phyloP scores from a whole-genome alignment of 192 early-diverging fungal species.

The Chytriomyces sp. region DNA sequence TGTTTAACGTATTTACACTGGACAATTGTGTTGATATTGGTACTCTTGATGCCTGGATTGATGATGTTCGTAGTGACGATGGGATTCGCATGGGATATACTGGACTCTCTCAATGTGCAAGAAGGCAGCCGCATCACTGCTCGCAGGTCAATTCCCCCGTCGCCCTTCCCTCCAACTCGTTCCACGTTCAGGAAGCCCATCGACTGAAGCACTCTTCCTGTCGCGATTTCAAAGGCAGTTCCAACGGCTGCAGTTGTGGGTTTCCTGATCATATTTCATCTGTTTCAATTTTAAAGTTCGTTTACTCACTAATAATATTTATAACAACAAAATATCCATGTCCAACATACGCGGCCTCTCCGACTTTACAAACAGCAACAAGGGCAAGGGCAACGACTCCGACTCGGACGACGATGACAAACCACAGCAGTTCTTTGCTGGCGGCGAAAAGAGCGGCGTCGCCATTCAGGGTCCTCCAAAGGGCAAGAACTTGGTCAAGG shows the following conservation, averaged over 20 bases:
- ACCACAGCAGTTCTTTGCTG: constrained; percentile 77
- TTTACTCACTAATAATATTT: no score
- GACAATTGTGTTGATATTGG: neutral
- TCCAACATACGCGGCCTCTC: constrained; percentile 19
- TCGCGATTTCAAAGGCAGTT: neutral
- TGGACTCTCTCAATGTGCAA: neutral
- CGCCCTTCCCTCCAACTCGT: neutral
- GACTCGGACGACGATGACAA: constrained; percentile 31
- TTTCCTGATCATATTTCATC: neutral
- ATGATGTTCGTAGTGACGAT: no score
- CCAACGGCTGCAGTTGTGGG: neutral
- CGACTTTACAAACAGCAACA: constrained; percentile 17
- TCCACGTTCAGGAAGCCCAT: neutral
- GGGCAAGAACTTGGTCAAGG: constrained; percentile 66
- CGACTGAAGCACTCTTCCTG: neutral
- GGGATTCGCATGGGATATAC: no score
- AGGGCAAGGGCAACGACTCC: neutral
- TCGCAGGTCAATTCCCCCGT: neutral
- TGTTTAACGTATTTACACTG: neutral
- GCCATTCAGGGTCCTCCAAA: constrained; percentile 49
- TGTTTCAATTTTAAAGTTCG: no score
- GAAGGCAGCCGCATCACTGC: neutral
- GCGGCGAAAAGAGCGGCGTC: constrained; percentile 93
- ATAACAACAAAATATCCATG: neutral
- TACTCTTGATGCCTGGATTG: neutral